A percentile compares a stretch with the other conserved stretches of the same genome.
Conservation (phyloP, 2,329 filamentous ascomycete genomes). For the Venturia pyrina region DNA sequence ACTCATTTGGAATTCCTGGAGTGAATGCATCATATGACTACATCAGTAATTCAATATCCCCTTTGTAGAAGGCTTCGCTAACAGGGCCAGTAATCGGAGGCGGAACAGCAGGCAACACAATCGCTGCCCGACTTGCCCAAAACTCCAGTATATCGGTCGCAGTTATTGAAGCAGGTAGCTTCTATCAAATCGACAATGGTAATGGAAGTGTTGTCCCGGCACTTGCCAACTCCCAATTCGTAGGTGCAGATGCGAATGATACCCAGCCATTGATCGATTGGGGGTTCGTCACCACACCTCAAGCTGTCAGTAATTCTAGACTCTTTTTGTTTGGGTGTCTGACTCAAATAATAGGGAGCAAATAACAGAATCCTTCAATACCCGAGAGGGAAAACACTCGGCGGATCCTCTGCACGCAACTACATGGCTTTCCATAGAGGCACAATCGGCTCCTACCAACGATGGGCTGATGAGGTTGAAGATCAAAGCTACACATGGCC, state of each 20-base stretch:
- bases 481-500: constrained; percentile 23
- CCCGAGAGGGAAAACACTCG: constrained; percentile 20
- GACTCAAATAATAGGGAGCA: not conserved
- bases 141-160: not conserved
- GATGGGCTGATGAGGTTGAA: constrained; percentile 22
- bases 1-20: not conserved
- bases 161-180: constrained; percentile 2
- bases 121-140: constrained; percentile 1
- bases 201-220: not conserved
- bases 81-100: not conserved
- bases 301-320: constrained; percentile 11
- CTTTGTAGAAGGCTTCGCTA: not conserved
- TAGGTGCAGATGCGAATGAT: constrained; percentile 12
- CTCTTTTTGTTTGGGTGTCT: not conserved
- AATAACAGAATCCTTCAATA: constrained; percentile 17
- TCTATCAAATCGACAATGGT: not conserved
- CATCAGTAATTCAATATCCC: not conserved
- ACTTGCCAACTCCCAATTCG: not conserved
- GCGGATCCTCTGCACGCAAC: constrained; percentile 14
- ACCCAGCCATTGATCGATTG: constrained; percentile 21
- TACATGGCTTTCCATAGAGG: constrained; percentile 11
- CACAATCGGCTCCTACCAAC: constrained; percentile 8
- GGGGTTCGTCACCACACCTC: constrained; percentile 21
- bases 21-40: not conserved
- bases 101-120: constrained; percentile 5